Evolutionary conservation across 2,329 filamentous ascomycete species (phyloP), one percentile per base, ranked within the genome.

Genomic region (Pseudogymnoascus sp.): DNA sequence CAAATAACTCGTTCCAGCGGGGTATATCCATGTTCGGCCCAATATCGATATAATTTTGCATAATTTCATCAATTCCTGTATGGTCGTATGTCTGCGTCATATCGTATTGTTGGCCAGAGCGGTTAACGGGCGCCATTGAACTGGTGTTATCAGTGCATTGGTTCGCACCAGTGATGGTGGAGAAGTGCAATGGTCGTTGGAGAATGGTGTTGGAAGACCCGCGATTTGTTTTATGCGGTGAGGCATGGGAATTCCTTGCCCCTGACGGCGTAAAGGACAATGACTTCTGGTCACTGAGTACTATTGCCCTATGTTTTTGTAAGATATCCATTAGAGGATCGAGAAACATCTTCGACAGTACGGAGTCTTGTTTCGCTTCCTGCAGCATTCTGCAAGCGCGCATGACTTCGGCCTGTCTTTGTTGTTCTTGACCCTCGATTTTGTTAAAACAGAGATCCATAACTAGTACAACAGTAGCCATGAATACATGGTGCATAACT

Each of bases 391-490:
- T 59, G 12, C 75, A 71, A 16, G 73, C 73, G 12, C 72, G 65
- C 11, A 71, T 61, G 37, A 76, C 69, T 55, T 77, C 75, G 4
- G 62, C 63, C 61, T 68, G 66, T 16, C 70, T 64, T 45, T 69
- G 69, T 33, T 68, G 67, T 12, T 71, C 69, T 8, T 73, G 66
- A 7, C 71, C 66, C 7, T 71, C 67, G 1, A 65, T 66, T 16
- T 68, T 70, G 38, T 73, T 70, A 41, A 73, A 69, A 52, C 74
- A 76, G 18, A 74, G 68, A 38, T 77, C 75, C 67, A 77, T 73
- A 5, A 77, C 67, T 1, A 77, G 68, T 1, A 76, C 73, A 12
- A 75, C 71, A 7, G 71, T 73, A 1, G 75, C 74, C 64, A 77
- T 72, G 63, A 75, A 77, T 0, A 77, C 65, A 45, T 69, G 68